These are phyloP conservation scores for Penicillium oxalicum DNA, from an alignment of 2,329 filamentous ascomycete species.

Conservation along the genomic window DNA sequence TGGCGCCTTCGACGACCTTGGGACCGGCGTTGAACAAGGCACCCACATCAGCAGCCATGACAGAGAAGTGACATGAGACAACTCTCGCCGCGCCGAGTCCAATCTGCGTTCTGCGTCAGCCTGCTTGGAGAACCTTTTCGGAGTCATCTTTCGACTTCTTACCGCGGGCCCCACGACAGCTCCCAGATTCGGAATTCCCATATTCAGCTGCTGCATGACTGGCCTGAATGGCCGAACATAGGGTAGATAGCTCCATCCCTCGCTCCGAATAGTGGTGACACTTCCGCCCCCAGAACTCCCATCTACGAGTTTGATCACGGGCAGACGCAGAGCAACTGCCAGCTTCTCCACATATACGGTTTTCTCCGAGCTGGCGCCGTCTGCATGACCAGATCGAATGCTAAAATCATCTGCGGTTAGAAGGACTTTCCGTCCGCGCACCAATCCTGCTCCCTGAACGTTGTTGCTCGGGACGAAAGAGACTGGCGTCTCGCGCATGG, in stretches of 20 bases:
- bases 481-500: conserved; percentile 37
- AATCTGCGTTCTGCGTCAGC: conserved; percentile 34
- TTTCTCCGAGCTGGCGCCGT: conserved; percentile 53
- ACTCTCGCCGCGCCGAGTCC: conserved; percentile 58
- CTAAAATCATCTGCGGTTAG: conserved; percentile 62
- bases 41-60: conserved; percentile 60
- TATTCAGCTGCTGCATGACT: conserved; percentile 54
- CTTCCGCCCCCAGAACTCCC: conserved; percentile 58
- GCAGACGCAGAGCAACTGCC: conserved; percentile 51
- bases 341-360: conserved; percentile 59
- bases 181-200: conserved; percentile 59
- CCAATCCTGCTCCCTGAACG: conserved; percentile 52
- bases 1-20: conserved; percentile 57
- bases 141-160: conserved; percentile 5
- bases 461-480: conserved; percentile 57
- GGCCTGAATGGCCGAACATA: conserved; percentile 50
- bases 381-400: conserved; percentile 58
- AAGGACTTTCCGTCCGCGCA: conserved; percentile 51
- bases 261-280: conserved; percentile 53
- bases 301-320: conserved; percentile 60
- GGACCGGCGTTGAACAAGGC: conserved; percentile 60
- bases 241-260: conserved; percentile 56
- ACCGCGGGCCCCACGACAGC: conserved; percentile 57
- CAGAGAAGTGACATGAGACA: conserved; percentile 58
- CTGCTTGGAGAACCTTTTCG: background rate